A percentile compares a stretch with the other conserved stretches of the same genome.
These are phyloP conservation scores for Colletotrichum higginsianum DNA, from an alignment of 2,329 filamentous ascomycete species.

Conservation along the genomic window DNA sequence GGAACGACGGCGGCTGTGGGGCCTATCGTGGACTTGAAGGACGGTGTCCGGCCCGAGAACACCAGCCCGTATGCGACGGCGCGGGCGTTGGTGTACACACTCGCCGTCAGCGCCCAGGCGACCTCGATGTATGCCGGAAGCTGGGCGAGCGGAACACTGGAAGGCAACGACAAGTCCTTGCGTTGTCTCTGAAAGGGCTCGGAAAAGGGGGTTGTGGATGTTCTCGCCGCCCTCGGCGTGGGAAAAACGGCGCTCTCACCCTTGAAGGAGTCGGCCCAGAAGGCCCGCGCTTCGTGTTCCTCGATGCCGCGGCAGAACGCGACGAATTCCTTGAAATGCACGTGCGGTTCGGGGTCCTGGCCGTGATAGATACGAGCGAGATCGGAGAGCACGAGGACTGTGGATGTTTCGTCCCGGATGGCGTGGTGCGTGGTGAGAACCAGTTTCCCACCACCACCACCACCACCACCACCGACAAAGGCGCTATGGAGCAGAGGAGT, in stretches of 20 bases:
- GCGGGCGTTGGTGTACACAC: not conserved
- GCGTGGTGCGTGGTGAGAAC: constrained; percentile 12
- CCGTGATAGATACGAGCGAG: not conserved
- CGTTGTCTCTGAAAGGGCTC: constrained; percentile 7
- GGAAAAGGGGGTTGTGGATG: not conserved
- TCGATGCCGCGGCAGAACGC: not conserved
- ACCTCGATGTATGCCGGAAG: not conserved
- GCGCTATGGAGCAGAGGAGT: constrained; percentile 4
- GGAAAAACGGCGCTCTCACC: constrained; percentile 14
- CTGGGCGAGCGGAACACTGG: not conserved
- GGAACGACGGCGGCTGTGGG: constrained; percentile 5
- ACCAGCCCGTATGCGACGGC: not conserved
- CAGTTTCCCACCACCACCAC: not conserved
- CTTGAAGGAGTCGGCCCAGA: constrained; percentile 3
- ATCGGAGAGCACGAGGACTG: constrained; percentile 3
- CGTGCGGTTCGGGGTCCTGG: not conserved
- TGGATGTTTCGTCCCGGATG: constrained; percentile 6
- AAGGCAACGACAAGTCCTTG: not conserved
- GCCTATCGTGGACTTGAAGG: constrained; percentile 8
- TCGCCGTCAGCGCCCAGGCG: constrained; percentile 15
- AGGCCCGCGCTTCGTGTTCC: constrained; percentile 8
- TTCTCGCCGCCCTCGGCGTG: not conserved
- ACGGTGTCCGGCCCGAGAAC: constrained; percentile 8
- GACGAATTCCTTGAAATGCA: constrained; percentile 8
- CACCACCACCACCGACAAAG: not conserved